These are phyloP conservation scores for Agaricus sinodeliciosus DNA, from an alignment of 768 basidiomycete species.

Conservation along the genomic window DNA sequence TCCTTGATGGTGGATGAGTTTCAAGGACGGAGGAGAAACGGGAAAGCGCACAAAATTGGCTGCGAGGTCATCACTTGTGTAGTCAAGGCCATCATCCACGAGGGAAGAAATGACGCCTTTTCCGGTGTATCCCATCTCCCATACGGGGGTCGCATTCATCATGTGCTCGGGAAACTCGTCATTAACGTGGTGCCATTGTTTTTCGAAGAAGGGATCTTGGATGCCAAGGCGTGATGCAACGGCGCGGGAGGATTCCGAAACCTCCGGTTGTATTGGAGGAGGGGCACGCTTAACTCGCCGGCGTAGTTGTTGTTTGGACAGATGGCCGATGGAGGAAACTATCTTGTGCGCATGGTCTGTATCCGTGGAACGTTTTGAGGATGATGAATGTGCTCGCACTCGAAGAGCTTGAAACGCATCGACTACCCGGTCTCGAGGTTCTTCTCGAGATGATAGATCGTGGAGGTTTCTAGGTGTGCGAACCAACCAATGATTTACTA, in stretches of 20 bases:
- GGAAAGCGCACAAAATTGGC: slow-evolving; percentile 79
- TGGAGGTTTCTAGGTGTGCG: slow-evolving; percentile 38
- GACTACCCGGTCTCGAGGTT: slow-evolving; percentile 41
- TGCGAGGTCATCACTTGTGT: slow-evolving; percentile 77
- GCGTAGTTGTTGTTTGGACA: slow-evolving; percentile 59
- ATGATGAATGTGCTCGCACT: slow-evolving; percentile 21
- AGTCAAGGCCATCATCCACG: slow-evolving; percentile 94
- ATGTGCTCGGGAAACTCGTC: slow-evolving; percentile 70
- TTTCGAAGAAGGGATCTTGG: slow-evolving; percentile 71
- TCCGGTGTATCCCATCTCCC: slow-evolving; percentile 89
- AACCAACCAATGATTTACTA: slow-evolving; percentile 79
- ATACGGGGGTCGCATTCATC: slow-evolving; percentile 91
- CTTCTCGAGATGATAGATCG: slow-evolving; percentile 23
- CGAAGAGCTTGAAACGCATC: slow-evolving; percentile 41
- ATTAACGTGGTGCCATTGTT: slow-evolving; percentile 96
- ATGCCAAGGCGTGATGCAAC: slow-evolving; percentile 62
- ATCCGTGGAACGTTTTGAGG: slow-evolving; percentile 37
- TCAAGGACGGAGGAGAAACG: neutral
- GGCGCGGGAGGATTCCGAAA: slow-evolving; percentile 28
- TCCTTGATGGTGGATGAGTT: slow-evolving; percentile 48
- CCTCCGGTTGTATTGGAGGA: slow-evolving; percentile 38
- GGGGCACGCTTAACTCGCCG: slow-evolving; percentile 72
- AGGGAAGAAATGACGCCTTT: slow-evolving; percentile 81
- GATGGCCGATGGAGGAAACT: slow-evolving; percentile 49
- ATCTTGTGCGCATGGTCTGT: slow-evolving; percentile 34